Conservation (phyloP, 331 rosid genomes). For the Pyrus hybrid region DNA sequence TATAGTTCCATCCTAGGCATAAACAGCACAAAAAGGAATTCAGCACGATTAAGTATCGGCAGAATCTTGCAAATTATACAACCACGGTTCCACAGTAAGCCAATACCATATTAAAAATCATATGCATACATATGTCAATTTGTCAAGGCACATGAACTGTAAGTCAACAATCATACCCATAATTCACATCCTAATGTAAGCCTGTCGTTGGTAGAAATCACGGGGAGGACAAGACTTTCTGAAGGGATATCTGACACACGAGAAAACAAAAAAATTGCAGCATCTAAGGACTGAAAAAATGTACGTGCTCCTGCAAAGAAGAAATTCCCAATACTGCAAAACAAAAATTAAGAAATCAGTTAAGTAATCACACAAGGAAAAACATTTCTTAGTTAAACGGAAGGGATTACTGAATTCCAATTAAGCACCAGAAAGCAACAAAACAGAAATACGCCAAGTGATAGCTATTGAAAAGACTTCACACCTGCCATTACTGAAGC, state of each 20-base stretch:
- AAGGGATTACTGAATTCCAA: neutral
- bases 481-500: constrained; percentile 95
- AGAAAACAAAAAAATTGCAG: constrained; percentile 90
- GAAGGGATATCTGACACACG: constrained; percentile 93
- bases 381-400: neutral
- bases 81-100: neutral
- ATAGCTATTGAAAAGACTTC: neutral
- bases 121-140: neutral
- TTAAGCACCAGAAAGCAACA: neutral
- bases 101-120: neutral
- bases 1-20: constrained; percentile 60
- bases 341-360: constrained; percentile 34
- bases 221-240: constrained; percentile 88
- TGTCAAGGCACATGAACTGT: neutral
- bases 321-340: constrained; percentile 98
- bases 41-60: neutral
- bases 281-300: constrained; percentile 91
- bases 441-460: constrained; percentile 2
- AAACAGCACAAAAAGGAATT: neutral
- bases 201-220: constrained; percentile 90
- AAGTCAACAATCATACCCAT: constrained; percentile 41
- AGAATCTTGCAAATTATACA: neutral
- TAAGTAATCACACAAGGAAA: neutral
- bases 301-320: constrained; percentile 98
- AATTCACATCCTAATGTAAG: constrained; percentile 96